phyloP scores from a whole-genome alignment of 2,329 filamentous ascomycete species.

The Fusarium caatingaense region DNA sequence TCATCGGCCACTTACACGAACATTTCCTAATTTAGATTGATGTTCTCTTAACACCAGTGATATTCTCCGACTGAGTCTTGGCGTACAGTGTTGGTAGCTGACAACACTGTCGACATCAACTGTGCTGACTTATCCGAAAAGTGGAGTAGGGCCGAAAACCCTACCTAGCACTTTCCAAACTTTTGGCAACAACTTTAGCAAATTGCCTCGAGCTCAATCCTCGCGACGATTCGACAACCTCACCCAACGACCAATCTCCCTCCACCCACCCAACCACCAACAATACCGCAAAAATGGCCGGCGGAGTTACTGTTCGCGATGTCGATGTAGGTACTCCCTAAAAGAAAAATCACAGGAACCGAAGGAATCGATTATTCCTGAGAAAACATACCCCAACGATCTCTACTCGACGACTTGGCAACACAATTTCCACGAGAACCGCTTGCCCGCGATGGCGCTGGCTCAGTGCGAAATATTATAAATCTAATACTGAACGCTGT shows the following conservation, averaged over 20 bases:
- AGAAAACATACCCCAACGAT: conserved; percentile 3
- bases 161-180: conserved; percentile 37
- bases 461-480: conserved; percentile 31
- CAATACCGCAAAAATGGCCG: conserved; percentile 77
- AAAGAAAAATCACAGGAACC: conserved; percentile 41
- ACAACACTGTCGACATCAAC: accelerated
- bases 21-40: conserved; percentile 22
- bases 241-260: conserved; percentile 49
- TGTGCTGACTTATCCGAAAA: conserved; percentile 13
- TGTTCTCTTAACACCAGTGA: not conserved
- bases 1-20: conserved; percentile 16
- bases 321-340: conserved; percentile 76
- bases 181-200: conserved; percentile 37
- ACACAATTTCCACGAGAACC: conserved; percentile 46
- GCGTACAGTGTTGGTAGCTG: not conserved
- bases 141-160: conserved; percentile 50
- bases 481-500: conserved; percentile 34
- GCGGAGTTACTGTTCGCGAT: conserved; percentile 85
- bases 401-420: conserved; percentile 45
- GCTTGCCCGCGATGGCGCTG: conserved; percentile 39
- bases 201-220: conserved; percentile 31
- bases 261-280: conserved; percentile 39
- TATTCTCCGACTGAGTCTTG: not conserved
- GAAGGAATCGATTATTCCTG: conserved; percentile 20
- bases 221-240: conserved; percentile 48